Base-by-base conservation (phyloP, 805 yeast species). In the Kodamaea lidongshanica region DNA sequence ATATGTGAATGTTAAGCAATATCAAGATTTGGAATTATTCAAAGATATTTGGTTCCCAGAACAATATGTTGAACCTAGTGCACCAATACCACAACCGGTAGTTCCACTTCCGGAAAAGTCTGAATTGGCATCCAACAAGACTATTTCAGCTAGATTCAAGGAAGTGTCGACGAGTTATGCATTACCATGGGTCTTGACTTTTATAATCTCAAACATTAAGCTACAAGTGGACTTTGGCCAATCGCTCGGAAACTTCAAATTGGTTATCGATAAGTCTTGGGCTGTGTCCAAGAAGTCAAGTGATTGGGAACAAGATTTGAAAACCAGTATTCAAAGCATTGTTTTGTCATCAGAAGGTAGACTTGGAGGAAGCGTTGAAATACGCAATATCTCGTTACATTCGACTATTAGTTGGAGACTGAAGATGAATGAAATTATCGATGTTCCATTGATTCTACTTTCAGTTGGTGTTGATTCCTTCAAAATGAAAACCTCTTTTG, bases 21-120 rank as follows among this genome's bases (percentile, higher is more conserved):
- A 83, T 30, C 96, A 88, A 49, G 96, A 92, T 50, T 54, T 89
- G 33, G 79, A 82, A 30, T 55, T 88, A 16, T 92, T 92, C 56
- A 65, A 66, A 33, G 94, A 88, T 54, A 75, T 85, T 18, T 87
- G 96, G 96, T 49, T 70, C 13, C 79, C 89, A 0, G 47, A 55
- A 16, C 35, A 31, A 17, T 39, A 31, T 16, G 28, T 22, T n/a
- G 40, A 37, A 23, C 27, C 24, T 17, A 33, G 30, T 14, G 20
- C 13, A 9, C 19, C 23, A 11, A 21, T 16, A 4, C 9, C 8
- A 10, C 19, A 13, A 16, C 9, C 35, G 4, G 16, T 9, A 19
- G 33, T 16, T 10, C 11, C 23, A 7, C 6, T 15, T 5, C 8
- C 7, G 4, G 25, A 28, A 7, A 32, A 28, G 16, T 33, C 46